A percentile compares a stretch with the other conserved stretches of the same genome.
phyloP scores from a whole-genome alignment of 2,329 filamentous ascomycete species.

The Phialophora tarda region DNA sequence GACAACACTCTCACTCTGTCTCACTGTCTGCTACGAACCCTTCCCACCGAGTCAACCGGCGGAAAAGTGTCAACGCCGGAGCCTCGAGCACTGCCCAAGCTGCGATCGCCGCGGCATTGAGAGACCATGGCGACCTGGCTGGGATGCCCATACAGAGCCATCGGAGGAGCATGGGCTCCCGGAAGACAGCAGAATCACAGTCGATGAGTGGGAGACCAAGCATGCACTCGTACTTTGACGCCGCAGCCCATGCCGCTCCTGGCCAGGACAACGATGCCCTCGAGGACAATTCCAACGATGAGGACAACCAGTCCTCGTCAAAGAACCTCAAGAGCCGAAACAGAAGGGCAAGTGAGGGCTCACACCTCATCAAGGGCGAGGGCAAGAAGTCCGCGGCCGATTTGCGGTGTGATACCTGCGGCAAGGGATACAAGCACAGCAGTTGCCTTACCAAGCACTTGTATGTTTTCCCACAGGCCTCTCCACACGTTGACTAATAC shows the following conservation, averaged over 20 bases:
- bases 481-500: conserved; percentile 43
- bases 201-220: conserved; percentile 50
- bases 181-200: conserved; percentile 46
- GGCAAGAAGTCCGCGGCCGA: conserved; percentile 80
- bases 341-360: conserved; percentile 80
- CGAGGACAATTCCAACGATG: conserved; percentile 45
- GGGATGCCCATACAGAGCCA: conserved; percentile 60
- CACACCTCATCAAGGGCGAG: conserved; percentile 79
- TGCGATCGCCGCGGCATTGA: conserved; percentile 70
- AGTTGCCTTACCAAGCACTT: conserved; percentile 99
- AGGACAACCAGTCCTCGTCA: conserved; percentile 52
- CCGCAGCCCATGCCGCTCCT: conserved; percentile 38
- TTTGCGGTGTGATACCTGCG: conserved; percentile 95
- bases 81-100: conserved; percentile 73
- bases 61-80: conserved; percentile 88
- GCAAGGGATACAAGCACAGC: conserved; percentile 99
- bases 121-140: conserved; percentile 67
- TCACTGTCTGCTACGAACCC: conserved; percentile 77
- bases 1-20: conserved; percentile 75
- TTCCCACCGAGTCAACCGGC: conserved; percentile 83
- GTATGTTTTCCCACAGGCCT: conserved; percentile 68
- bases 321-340: conserved; percentile 60
- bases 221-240: conserved; percentile 52
- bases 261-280: conserved; percentile 49
- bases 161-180: conserved; percentile 73